Base-by-base conservation (phyloP, 139 green algal species). In the Raphidocelis subcapitata region DNA sequence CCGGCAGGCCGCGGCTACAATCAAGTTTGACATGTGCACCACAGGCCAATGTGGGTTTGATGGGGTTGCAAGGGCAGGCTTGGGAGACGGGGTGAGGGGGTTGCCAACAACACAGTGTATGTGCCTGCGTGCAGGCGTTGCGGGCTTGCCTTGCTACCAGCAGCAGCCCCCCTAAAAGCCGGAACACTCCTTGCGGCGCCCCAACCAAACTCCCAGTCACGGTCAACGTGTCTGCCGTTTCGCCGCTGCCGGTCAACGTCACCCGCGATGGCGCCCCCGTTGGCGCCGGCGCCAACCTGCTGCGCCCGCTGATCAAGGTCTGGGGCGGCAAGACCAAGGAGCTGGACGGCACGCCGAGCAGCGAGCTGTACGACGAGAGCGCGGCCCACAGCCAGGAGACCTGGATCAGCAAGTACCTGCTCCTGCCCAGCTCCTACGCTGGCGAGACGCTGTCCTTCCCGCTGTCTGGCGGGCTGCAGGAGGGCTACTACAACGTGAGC, bases 281-380 rank as follows among this genome's bases (percentile, higher is more conserved):
- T 5, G 54, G 10, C 8, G 41, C 8, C 8, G 41, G 41, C 24
- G 24, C n/a, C 54, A 29, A 61, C 54, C 54, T 61, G 54, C 54
- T 61, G 54, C 54, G n/a, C 24, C 54, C 54, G 10, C 54, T 61
- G 54, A 20, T 61, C 54, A 61, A 61, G 54, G 54, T 61, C n/a
- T 61, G 54, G 54, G 54, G 54, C 54, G 8, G 5, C 24, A 61
- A 61, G 54, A 14, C 18, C 24, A 28, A 5, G 5, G n/a, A 61
- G 24, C 23, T 61, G 24, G 54, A 61, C 54, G 54, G 54, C 54
- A 61, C 54, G 24, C 12, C 10, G 5, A 10, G 10, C 12, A 14
- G 5, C 18, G 54, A 14, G 54, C 10, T 5, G 54, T 20, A 28
- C 54, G 54, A 61, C 54, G 24, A 56, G 47, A 18, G 54, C 54